Conservation (phyloP, 164 flowering plant genomes). For the Magnolia changhungtana region DNA sequence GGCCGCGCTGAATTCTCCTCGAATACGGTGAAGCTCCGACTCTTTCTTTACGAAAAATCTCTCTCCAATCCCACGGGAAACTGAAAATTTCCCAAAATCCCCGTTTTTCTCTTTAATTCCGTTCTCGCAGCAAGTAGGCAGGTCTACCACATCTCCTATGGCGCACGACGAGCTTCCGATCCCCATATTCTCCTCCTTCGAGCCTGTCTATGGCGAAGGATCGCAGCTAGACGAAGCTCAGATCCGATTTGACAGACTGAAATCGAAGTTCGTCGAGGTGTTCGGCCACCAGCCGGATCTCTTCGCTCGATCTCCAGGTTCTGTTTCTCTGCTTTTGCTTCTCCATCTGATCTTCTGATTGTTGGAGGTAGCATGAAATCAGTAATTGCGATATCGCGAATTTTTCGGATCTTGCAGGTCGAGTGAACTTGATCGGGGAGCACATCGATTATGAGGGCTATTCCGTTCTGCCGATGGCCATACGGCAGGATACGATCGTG, state of each 20-base stretch:
- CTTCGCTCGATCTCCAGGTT: conserved; percentile 93
- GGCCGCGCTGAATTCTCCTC: neutral
- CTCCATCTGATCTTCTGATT: neutral
- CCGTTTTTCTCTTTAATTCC: neutral
- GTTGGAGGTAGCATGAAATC: neutral
- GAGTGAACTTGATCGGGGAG: conserved; percentile 97
- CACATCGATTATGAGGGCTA: conserved; percentile 97
- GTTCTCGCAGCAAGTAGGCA: neutral
- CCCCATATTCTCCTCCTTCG: conserved; percentile 56
- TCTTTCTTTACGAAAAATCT: neutral
- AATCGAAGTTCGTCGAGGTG: conserved; percentile 53
- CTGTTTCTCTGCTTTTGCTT: neutral
- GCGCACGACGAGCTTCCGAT: conserved; percentile 71
- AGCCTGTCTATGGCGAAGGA: conserved; percentile 78
- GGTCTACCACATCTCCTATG: neutral
- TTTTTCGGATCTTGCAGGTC: conserved; percentile 35
- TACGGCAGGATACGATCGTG: conserved; percentile 79
- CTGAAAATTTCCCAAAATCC: neutral
- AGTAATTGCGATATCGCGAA: neutral
- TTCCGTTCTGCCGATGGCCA: conserved; percentile 98
- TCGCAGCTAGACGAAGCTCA: conserved; percentile 74
- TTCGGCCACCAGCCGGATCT: conserved; percentile 66
- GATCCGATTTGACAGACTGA: conserved; percentile 57
- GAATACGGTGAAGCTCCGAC: neutral
- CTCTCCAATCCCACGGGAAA: neutral